Conservation (phyloP, 495 filamentous ascomycete species). For the Aspergillus haitiensis region DNA sequence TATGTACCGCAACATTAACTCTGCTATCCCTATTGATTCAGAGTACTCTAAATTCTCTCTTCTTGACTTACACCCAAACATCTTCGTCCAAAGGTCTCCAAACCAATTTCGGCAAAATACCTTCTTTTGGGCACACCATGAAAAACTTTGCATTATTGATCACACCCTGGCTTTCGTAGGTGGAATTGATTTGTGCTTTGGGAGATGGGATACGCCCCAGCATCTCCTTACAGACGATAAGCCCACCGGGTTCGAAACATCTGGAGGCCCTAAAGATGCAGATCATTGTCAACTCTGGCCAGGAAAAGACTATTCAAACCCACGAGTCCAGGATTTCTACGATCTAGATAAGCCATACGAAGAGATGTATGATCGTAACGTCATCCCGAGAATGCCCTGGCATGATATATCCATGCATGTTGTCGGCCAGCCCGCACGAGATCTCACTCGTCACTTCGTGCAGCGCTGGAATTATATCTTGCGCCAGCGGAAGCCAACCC, state of each 20-base stretch:
- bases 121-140: slow-evolving; percentile 99
- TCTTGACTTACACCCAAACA: slow-evolving; percentile 91
- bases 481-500: slow-evolving; percentile 87
- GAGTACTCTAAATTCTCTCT: slow-evolving; percentile 98
- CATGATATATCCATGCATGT: slow-evolving; percentile 99
- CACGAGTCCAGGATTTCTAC: slow-evolving; percentile 92
- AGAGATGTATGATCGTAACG: slow-evolving; percentile 95
- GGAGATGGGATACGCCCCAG: slow-evolving; percentile 94
- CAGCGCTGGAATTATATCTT: slow-evolving; percentile 98
- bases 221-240: slow-evolving; percentile 91
- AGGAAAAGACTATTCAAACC: slow-evolving; percentile 98
- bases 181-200: slow-evolving; percentile 96
- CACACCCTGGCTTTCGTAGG: slow-evolving; percentile 96
- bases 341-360: slow-evolving; percentile 92
- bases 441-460: slow-evolving; percentile 96
- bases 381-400: slow-evolving; percentile 95
- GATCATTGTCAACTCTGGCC: slow-evolving; percentile 97
- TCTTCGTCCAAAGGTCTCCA: slow-evolving; percentile 92
- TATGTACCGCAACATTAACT: slow-evolving; percentile 97
- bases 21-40: slow-evolving; percentile 97
- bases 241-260: slow-evolving; percentile 86
- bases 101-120: slow-evolving; percentile 98
- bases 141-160: slow-evolving; percentile 94
- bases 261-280: slow-evolving; percentile 75
- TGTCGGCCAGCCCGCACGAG: slow-evolving; percentile 90